Evolutionary conservation across 2,329 filamentous ascomycete genomes (phyloP).

Genomic region (Monilinia fructigena): DNA sequence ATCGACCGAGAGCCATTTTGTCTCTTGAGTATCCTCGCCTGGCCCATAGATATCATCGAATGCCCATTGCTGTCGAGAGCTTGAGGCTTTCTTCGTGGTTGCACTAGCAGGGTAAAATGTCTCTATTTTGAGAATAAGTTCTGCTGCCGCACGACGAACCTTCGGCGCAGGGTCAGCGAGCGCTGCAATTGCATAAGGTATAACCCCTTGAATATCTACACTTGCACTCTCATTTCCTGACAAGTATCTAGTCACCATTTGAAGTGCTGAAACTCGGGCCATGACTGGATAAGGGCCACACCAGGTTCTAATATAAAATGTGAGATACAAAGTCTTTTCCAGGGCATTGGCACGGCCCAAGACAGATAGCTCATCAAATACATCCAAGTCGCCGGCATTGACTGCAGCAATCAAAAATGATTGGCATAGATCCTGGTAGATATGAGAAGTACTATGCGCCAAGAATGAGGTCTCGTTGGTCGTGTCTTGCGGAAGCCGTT

Average conservation of each 20-base stretch:
- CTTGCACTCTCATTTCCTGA: conserved; percentile 50
- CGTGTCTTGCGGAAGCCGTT: conserved; percentile 39
- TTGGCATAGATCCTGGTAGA: conserved; percentile 59
- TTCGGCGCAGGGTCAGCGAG: conserved; percentile 73
- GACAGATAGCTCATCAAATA: conserved; percentile 51
- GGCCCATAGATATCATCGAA: conserved; percentile 64
- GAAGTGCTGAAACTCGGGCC: conserved; percentile 67
- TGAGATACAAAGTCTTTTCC: conserved; percentile 65
- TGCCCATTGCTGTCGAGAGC: conserved; percentile 53
- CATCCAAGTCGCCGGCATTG: conserved; percentile 42
- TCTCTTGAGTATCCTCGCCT: conserved; percentile 45
- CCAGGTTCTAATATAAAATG: conserved; percentile 75
- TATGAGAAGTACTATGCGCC: conserved; percentile 48
- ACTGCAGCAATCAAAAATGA: conserved; percentile 56
- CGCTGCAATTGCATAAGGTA: conserved; percentile 78
- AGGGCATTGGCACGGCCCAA: conserved; percentile 55
- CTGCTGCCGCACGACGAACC: conserved; percentile 73
- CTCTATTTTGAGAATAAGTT: conserved; percentile 60
- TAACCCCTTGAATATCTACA: conserved; percentile 70
- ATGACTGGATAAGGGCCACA: conserved; percentile 68
- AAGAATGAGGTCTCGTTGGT: conserved; percentile 53
- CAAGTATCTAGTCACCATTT: conserved; percentile 58
- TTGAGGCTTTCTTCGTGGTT: conserved; percentile 43
- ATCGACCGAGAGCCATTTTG: conserved; percentile 59
- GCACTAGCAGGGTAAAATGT: conserved; percentile 47